These are phyloP conservation scores for Exophiala xenobiotica DNA, from an alignment of 2,329 filamentous ascomycete genomes.

Conservation along the genomic window DNA sequence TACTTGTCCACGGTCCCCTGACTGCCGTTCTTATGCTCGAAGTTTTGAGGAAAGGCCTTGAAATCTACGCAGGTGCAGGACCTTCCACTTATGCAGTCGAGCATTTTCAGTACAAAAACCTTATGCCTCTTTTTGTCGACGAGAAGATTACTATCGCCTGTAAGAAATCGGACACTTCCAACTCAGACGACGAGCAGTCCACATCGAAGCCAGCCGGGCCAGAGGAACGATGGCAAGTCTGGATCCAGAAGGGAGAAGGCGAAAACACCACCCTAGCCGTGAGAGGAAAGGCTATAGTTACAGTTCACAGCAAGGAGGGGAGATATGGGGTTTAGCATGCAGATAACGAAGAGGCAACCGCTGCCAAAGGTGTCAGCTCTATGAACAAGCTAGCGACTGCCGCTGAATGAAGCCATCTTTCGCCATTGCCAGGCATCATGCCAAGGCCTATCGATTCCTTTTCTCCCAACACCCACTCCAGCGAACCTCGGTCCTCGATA, in stretches of 20 bases:
- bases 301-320: neutral
- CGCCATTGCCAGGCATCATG: too few species aligned
- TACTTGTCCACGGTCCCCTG: slow-evolving; percentile 86
- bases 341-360: too few species aligned
- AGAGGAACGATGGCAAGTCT: slow-evolving; percentile 60
- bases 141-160: slow-evolving; percentile 71
- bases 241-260: slow-evolving; percentile 33
- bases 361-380: too few species aligned
- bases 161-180: slow-evolving; percentile 37
- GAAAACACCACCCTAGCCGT: slow-evolving; percentile 21
- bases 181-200: too few species aligned
- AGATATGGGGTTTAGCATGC: too few species aligned
- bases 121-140: slow-evolving; percentile 74
- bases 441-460: too few species aligned
- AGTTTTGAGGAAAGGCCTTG: slow-evolving; percentile 46
- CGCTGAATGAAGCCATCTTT: too few species aligned
- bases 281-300: slow-evolving; percentile 17
- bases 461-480: too few species aligned
- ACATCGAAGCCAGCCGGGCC: too few species aligned
- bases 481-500: too few species aligned
- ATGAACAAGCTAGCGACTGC: too few species aligned
- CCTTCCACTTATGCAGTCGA: slow-evolving; percentile 41
- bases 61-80: neutral
- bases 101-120: slow-evolving; percentile 73
- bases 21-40: slow-evolving; percentile 74